phyloP scores from a whole-genome alignment of 176 grass and related monocot species.

The Phoenix dactylifera region DNA sequence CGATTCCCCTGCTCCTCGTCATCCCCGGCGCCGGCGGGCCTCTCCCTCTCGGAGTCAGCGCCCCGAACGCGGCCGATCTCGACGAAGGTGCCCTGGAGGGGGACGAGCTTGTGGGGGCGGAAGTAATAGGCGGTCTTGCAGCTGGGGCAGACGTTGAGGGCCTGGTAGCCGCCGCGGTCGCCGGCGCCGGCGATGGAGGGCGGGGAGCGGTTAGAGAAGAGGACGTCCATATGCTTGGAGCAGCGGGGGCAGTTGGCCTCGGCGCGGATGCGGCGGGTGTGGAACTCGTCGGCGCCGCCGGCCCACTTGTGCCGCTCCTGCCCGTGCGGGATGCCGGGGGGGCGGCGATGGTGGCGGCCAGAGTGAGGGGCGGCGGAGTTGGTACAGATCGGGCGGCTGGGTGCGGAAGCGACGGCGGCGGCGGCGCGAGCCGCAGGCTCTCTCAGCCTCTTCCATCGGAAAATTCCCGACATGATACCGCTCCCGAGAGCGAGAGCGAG shows the following conservation, averaged over 20 bases:
- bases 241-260: constrained; percentile 98
- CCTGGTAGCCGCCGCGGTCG: constrained; percentile 59
- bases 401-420: constrained; percentile 24
- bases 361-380: constrained; percentile 11
- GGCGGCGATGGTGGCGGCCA: constrained; percentile 25
- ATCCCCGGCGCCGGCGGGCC: neutral
- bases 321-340: constrained; percentile 40
- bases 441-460: constrained; percentile 73
- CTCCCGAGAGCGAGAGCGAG: neutral
- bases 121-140: constrained; percentile 96
- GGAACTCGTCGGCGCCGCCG: constrained; percentile 46
- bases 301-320: constrained; percentile 28
- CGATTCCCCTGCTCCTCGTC: constrained; percentile 1
- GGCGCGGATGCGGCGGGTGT: constrained; percentile 72
- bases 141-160: constrained; percentile 90
- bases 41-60: constrained; percentile 21
- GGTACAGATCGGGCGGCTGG: too few species aligned
- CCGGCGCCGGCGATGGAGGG: constrained; percentile 22
- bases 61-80: constrained; percentile 85
- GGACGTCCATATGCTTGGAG: constrained; percentile 89
- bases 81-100: constrained; percentile 88
- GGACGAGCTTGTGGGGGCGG: constrained; percentile 56
- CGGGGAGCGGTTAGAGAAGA: constrained; percentile 63
- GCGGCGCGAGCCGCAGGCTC: constrained; percentile 33
- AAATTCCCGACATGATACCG: constrained; percentile 59